Conservation (phyloP, 129 eudicot genomes). For the sunflower (Helianthus annuus) region DNA sequence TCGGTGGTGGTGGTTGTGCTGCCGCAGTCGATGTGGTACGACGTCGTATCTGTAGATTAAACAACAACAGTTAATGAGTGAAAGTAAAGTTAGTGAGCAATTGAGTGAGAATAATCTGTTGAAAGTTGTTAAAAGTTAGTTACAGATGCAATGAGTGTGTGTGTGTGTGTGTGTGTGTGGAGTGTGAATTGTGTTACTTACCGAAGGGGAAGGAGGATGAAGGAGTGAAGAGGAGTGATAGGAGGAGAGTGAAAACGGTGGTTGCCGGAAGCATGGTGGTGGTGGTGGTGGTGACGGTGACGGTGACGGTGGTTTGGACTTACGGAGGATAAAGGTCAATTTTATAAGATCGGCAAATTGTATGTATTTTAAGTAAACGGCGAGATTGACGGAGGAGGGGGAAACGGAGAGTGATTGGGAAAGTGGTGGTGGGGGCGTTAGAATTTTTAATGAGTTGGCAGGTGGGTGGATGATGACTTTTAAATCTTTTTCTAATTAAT, state of each 20-base stretch:
- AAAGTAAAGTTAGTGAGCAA: constrained; percentile 23
- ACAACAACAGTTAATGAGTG: neutral
- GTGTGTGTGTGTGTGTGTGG: neutral
- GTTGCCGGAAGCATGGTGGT: constrained; percentile 44
- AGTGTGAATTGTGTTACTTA: constrained; percentile 43
- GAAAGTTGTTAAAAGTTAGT: constrained; percentile 1
- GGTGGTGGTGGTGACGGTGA: constrained; percentile 17
- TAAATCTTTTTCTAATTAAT: neutral
- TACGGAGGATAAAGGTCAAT: constrained; percentile 17
- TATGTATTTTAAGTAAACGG: constrained; percentile 42
- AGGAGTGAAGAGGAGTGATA: constrained; percentile 29
- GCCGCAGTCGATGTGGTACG: constrained; percentile 87
- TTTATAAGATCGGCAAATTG: neutral
- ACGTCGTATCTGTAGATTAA: constrained; percentile 42
- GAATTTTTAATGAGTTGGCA: constrained; percentile 13
- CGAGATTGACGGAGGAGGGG: constrained; percentile 34
- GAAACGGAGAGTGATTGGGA: constrained; percentile 12
- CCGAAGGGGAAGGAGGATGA: constrained; percentile 57
- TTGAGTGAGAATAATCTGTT: neutral
- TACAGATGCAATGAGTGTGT: neutral
- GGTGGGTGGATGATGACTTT: constrained; percentile 5
- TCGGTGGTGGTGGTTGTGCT: constrained; percentile 64
- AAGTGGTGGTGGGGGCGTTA: constrained; percentile 13
- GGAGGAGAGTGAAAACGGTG: constrained; percentile 23
- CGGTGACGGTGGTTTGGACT: constrained; percentile 23